Conservation (phyloP, 495 filamentous ascomycete genomes). For the Penicillium turbatum region DNA sequence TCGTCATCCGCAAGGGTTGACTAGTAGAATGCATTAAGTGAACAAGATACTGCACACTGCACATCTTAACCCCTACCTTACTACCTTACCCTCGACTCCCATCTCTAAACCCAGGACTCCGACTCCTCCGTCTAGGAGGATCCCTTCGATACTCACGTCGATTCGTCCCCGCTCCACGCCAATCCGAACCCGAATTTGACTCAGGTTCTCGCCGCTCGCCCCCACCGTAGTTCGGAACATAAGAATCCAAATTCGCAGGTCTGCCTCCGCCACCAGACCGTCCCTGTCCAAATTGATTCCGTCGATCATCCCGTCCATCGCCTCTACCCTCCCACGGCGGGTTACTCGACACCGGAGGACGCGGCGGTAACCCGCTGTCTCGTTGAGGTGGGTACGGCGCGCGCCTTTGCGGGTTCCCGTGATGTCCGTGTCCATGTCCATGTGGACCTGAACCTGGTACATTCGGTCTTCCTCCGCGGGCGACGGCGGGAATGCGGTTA, state of each 20-base stretch:
- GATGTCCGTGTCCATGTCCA: neutral
- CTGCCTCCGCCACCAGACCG: conserved; percentile 19
- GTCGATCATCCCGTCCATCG: conserved; percentile 30
- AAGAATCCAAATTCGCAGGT: conserved; percentile 37
- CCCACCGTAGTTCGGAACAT: conserved; percentile 34
- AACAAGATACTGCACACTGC: neutral
- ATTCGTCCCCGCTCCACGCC: conserved; percentile 16
- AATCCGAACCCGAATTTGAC: conserved; percentile 22
- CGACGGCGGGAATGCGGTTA: conserved; percentile 34
- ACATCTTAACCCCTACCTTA: neutral
- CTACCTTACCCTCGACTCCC: conserved; percentile 10
- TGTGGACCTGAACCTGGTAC: neutral
- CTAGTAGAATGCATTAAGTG: neutral
- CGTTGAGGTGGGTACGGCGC: conserved; percentile 26
- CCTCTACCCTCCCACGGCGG: conserved; percentile 31
- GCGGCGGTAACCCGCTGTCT: conserved; percentile 39
- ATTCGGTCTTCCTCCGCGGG: conserved; percentile 25
- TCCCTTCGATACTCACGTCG: conserved; percentile 35
- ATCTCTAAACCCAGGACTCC: conserved; percentile 35
- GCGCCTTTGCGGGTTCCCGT: conserved; percentile 23
- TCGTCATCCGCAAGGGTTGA: neutral
- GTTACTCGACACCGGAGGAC: conserved; percentile 30
- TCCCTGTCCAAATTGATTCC: conserved; percentile 26
- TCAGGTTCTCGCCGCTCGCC: conserved; percentile 21
- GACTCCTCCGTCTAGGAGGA: conserved; percentile 34